Base-by-base conservation (phyloP, 208 protist genomes). In the Leishmania gerbilli region DNA sequence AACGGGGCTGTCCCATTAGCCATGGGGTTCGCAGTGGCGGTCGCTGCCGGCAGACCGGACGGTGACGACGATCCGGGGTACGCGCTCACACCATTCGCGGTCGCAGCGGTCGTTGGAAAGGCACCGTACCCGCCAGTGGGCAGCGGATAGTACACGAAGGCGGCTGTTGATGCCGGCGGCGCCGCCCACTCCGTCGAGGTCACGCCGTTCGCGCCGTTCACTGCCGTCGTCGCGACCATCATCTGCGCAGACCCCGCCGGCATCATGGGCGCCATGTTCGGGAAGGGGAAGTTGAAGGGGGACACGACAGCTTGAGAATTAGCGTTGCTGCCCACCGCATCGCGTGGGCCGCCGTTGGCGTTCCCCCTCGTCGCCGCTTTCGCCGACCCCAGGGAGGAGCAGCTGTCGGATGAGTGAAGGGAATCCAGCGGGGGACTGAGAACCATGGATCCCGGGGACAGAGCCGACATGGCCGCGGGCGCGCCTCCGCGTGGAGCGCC, bases 111-210 rank as follows among this genome's bases (percentile, higher is more conserved):
- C 19, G 64, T 27, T 31, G 64, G 37, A 15, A 58, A 72, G 37
- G 76, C 76, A n/a, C 62, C 62, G 51, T 69, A 79, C 42, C 37
- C 74, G n/a, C 37, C 53, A 40, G 19, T 65, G 8, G 82, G 82
- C 60, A 85, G 4, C 9, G 82, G 60, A 58, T 79, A 85, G 82
- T 81, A 85, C 71, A 85, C 62, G 11, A 79, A 55, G 27, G 82
- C 56, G 11, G 53, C n/a, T 45, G 67, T 49, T 8, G 72, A 27
- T 0, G 71, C 71, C 5, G 34, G 49, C 49, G 76, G 8, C 24
- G 74, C 53, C 47, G 31, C 71, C 65, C 82, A 79, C 24, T 85
- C 77, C 3, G 68, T 62, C 13, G 37, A 27, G 19, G 74, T 76
- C 40, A 37, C 53, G 47, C 72, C 40, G 71, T 11, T 76, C 15